Base-by-base conservation (phyloP, 139 green algal genomes). In the Desmodesmus armatus region DNA sequence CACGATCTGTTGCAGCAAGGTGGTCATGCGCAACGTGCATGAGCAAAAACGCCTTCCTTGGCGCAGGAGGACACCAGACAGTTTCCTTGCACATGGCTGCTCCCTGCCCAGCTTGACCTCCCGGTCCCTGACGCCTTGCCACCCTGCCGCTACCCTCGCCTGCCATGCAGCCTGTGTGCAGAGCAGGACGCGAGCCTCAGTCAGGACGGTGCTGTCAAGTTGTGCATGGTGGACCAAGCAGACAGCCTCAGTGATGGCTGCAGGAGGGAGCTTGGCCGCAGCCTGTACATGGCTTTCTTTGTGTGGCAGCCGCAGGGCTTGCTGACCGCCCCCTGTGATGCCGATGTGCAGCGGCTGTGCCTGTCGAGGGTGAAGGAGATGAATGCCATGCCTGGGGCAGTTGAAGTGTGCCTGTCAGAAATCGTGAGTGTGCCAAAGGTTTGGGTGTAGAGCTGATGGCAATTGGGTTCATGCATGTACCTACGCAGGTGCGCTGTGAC, bases 271-370 rank as follows among this genome's bases (percentile, higher is more conserved):
- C 83, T 98, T 66, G 90, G 87, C 4, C 93, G 96, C 47, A 93
- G 93, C 3, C 85, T 96, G 43, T 92, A 95, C 83, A 96, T 96
- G 91, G 93, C 96, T 3, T 93, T 98, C 73, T 98, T 91, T 90
- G 90, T 94, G 41, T 98, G 96, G 91, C 62, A 83, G 58, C 74
- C 87, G 15, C 21, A 86, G 21, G 62, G 69, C 0, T 31, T 80
- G 33, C 81, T 98, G 25, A 98, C 96, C 0, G 55, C 74, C 5
- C 65, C 85, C 2, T 98, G 96, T 82, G 96, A 98, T 80, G 82
- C 53, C 0, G 93, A 96, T 77, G 91, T 95, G 6, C 39, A 88
- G 77, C 43, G 85, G 73, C 51, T 91, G 21, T 94, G 91, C 84
- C 84, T 90, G 40, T 40, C 49, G 17, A 37, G 69, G 27, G 51